Evolutionary conservation across 768 basidiomycete species (phyloP), one percentile per base, ranked within the genome.

Genomic region (Stropharia rugosoannulata): DNA sequence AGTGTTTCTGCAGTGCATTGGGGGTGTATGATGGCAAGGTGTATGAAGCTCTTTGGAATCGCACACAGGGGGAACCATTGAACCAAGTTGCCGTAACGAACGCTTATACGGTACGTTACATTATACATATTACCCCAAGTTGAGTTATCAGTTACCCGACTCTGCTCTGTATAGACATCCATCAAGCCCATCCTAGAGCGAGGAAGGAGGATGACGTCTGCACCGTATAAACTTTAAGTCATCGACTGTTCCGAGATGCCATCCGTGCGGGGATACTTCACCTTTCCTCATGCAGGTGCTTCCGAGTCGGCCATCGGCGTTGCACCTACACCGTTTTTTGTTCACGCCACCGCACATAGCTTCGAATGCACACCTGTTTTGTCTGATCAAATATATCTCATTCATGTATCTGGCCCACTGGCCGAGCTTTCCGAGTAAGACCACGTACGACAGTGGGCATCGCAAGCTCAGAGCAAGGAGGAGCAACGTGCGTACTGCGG

Each of bases 21-120:
- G 88, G 88, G 1, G 80, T 83, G 2, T 76, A 76, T 49, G 75
- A 84, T 60, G 89, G 89, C 2, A 78, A 74, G 11, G 87, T 83
- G 12, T 91, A 90, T 52, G 81, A 90, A 51, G 75, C 79, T n/a
- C 66, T 90, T 10, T 86, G 85, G 82, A 70, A 78, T 29, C 70
- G 79, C 9, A 85, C 76, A 5, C 79, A 85, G 61, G 63, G 65
- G 3, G 85, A 88, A 54, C 87, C 87, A 0, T 64, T 89, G 45
- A 89, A 89, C 63, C 65, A 70, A 56, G 70, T 66, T 0, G 78
- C 80, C 35, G 73, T 81, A 6, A 70, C 82, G 2, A 73, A 71
- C n/a, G 85, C 79, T 19, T 87, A 89, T 62, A 71, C 80, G 71
- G 84, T 84, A 42, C 36, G 70, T 64, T 5, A 22, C 22, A 22